Percentiles rank a stretch among this genome's conserved stretches.
These are phyloP conservation scores for Myriangium duriaei DNA, from an alignment of 2,329 filamentous ascomycete species.

Conservation along the genomic window DNA sequence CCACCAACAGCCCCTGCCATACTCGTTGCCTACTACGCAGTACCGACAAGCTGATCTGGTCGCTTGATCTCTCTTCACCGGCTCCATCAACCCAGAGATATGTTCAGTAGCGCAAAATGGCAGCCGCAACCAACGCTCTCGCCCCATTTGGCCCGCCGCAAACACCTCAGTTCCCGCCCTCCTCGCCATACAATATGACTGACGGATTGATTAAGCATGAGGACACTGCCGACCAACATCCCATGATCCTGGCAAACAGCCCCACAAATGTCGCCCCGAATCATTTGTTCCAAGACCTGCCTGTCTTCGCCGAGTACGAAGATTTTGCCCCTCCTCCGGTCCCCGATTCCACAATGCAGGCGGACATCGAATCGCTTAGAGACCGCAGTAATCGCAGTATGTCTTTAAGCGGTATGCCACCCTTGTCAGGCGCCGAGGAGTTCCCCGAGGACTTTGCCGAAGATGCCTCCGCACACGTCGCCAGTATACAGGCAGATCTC, in stretches of 20 bases:
- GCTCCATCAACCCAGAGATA: conserved; percentile 1
- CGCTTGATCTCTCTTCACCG: not conserved
- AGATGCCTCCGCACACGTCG: conserved; percentile 5
- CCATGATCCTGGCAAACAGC: not conserved
- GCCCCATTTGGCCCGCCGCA: conserved; percentile 9
- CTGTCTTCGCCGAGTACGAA: conserved; percentile 1
- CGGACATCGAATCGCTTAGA: conserved; percentile 3
- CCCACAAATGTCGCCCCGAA: conserved; percentile 3
- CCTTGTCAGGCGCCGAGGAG: conserved; percentile 1
- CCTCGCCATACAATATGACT: conserved; percentile 8
- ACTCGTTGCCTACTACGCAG: no score
- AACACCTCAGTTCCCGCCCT: conserved; percentile 9
- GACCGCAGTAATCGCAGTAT: conserved; percentile 1
- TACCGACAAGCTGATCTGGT: no score
- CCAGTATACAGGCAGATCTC: conserved; percentile 9
- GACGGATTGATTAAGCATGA: conserved; percentile 7
- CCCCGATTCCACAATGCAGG: conserved; percentile 3
- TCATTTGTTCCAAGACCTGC: not conserved
- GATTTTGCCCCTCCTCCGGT: conserved; percentile 6
- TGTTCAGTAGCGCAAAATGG: conserved; percentile 12
- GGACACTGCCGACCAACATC: conserved; percentile 3
- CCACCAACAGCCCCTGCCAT: no score
- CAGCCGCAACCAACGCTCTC: conserved; percentile 13
- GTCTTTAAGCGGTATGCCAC: not conserved
- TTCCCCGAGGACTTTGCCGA: conserved; percentile 4